Evolutionary conservation across 2,329 filamentous ascomycete genomes (phyloP).

Genomic region (Dactylonectria macrodidyma): DNA sequence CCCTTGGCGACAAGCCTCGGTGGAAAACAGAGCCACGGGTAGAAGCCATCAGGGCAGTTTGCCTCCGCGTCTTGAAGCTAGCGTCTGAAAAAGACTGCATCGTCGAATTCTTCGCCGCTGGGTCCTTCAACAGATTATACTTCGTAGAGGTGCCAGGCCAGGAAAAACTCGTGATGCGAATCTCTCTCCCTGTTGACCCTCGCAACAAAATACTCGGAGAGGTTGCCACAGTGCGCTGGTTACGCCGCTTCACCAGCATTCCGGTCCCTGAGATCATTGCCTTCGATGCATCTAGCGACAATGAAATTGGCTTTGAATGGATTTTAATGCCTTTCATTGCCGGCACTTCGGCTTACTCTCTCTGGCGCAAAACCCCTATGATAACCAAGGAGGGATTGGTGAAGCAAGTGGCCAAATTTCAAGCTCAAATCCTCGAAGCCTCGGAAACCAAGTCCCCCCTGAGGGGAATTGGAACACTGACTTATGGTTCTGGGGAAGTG

Average conservation of each 20-base stretch:
- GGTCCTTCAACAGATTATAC: constrained; percentile 10
- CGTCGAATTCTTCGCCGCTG: constrained; percentile 6
- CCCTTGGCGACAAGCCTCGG: not conserved
- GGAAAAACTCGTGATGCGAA: constrained; percentile 8
- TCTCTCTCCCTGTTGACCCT: constrained; percentile 22
- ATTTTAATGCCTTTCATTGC: constrained; percentile 5
- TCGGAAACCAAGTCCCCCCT: not conserved
- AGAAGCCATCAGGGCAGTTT: constrained; percentile 12
- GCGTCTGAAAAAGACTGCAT: not conserved
- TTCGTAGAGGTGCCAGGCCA: not conserved
- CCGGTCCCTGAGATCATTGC: not conserved
- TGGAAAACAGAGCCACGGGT: constrained; percentile 10
- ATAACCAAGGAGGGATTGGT: constrained; percentile 47
- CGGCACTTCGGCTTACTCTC: constrained; percentile 42
- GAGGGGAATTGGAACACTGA: constrained; percentile 42
- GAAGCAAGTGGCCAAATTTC: constrained; percentile 20
- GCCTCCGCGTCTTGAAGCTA: constrained; percentile 7
- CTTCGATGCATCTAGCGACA: not conserved
- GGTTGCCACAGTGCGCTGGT: not conserved
- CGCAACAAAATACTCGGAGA: constrained; percentile 1
- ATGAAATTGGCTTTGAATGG: constrained; percentile 9
- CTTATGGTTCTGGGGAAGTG: constrained; percentile 10
- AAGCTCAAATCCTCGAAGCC: constrained; percentile 15
- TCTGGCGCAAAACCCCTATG: constrained; percentile 50
- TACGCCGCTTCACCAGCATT: constrained; percentile 1